Evolutionary conservation across 2,329 filamentous ascomycete species (phyloP).

Genomic region (Cordyceps militaris): DNA sequence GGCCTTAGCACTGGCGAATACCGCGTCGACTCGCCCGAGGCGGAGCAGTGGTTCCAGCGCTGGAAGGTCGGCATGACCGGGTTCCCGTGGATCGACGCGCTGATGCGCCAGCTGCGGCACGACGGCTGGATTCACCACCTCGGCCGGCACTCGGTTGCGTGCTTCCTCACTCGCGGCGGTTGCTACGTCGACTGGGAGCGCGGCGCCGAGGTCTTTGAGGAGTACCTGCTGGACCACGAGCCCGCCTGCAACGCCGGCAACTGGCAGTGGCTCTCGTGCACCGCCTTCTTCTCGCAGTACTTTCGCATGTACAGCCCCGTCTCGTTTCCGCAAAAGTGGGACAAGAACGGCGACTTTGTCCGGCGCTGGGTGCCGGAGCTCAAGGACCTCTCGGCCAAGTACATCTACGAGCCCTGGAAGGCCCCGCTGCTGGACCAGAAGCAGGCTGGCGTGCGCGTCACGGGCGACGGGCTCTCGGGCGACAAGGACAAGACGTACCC

Average conservation of each 20-base stretch:
- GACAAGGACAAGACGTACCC: constrained; percentile 48
- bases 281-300: constrained; percentile 68
- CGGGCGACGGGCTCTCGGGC: constrained; percentile 40
- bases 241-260: constrained; percentile 67
- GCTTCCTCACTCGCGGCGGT: constrained; percentile 71
- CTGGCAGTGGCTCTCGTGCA: constrained; percentile 72
- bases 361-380: constrained; percentile 62
- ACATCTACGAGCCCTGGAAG: constrained; percentile 75
- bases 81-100: constrained; percentile 73
- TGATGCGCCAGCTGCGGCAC: constrained; percentile 65
- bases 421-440: constrained; percentile 62
- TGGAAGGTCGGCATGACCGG: constrained; percentile 66
- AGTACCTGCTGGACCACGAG: constrained; percentile 69
- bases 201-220: constrained; percentile 71
- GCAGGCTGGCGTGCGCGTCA: constrained; percentile 57
- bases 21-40: constrained; percentile 53
- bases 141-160: constrained; percentile 69
- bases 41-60: constrained; percentile 58
- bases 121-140: constrained; percentile 80
- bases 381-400: constrained; percentile 53
- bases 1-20: constrained; percentile 52
- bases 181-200: constrained; percentile 76
- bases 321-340: constrained; percentile 69
- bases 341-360: constrained; percentile 59
- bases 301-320: constrained; percentile 64